Conservation (phyloP, 2,329 filamentous ascomycete genomes). For the Ceratocystis harringtonii region DNA sequence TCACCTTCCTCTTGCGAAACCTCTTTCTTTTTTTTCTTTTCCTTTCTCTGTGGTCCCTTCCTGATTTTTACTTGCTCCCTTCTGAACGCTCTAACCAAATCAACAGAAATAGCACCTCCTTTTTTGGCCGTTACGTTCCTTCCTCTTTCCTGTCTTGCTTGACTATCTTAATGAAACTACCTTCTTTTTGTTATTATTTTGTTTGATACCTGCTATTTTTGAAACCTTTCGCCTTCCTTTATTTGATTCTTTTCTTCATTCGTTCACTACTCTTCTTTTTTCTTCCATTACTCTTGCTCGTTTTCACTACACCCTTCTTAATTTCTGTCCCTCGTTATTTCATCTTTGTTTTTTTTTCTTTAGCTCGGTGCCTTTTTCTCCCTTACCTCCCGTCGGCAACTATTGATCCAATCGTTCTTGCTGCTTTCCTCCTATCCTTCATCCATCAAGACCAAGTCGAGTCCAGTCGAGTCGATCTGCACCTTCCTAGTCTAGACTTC, state of each 20-base stretch:
- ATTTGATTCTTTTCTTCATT: slow-evolving; percentile 8
- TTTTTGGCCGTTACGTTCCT: not conserved
- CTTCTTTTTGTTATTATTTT: slow-evolving; percentile 8
- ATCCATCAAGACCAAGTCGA: not conserved
- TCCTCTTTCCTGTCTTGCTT: slow-evolving; percentile 14
- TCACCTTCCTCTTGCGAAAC: no score
- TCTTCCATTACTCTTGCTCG: not conserved
- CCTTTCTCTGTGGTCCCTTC: no score
- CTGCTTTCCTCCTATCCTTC: not conserved
- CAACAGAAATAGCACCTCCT: not conserved
- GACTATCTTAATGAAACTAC: slow-evolving; percentile 2
- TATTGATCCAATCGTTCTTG: not conserved
- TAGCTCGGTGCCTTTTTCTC: not conserved
- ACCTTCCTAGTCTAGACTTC: not conserved
- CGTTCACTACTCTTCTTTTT: not conserved
- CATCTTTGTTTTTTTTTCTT: not conserved
- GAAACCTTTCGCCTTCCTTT: not conserved
- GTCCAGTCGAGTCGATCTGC: not conserved
- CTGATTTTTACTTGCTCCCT: slow-evolving; percentile 11
- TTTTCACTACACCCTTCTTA: not conserved
- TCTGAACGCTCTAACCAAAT: no score
- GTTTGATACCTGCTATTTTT: slow-evolving; percentile 4
- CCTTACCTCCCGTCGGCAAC: not conserved
- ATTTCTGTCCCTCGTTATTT: not conserved
- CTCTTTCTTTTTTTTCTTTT: no score